A percentile compares a stretch with the other conserved stretches of the same genome.
phyloP scores from a whole-genome alignment of 306 rosid species.

The Citrullus colocynthis region DNA sequence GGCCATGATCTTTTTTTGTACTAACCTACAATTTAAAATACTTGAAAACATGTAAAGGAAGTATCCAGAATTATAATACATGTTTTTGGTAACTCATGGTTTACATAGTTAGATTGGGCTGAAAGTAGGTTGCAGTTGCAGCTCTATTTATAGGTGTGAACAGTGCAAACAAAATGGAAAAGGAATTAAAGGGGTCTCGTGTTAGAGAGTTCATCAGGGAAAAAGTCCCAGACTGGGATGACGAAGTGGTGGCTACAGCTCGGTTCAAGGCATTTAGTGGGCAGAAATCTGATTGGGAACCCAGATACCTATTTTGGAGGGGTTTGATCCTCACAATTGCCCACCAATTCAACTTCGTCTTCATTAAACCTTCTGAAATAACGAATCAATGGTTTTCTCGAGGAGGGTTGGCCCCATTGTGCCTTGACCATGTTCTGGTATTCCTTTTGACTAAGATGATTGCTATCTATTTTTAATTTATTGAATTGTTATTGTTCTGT shows the following conservation, averaged over 20 bases:
- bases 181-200: neutral
- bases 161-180: slow-evolving; percentile 23
- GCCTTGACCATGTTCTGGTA: slow-evolving; percentile 71
- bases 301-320: slow-evolving; percentile 57
- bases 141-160: neutral
- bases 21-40: neutral
- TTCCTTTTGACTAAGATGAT: neutral
- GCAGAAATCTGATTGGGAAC: slow-evolving; percentile 72
- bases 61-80: neutral
- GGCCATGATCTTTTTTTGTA: neutral
- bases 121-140: neutral
- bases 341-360: slow-evolving; percentile 33
- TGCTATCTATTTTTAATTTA: neutral
- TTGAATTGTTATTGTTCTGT: neutral
- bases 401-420: slow-evolving; percentile 72
- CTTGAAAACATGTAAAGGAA: neutral
- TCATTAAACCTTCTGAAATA: slow-evolving; percentile 44
- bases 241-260: slow-evolving; percentile 36
- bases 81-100: neutral
- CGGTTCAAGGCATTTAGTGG: slow-evolving; percentile 92
- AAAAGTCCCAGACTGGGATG: slow-evolving; percentile 61
- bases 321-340: slow-evolving; percentile 45
- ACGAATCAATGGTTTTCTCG: slow-evolving; percentile 62
- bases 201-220: slow-evolving; percentile 41
- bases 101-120: neutral